Base-by-base conservation (phyloP, 2,329 filamentous ascomycete genomes). In the Sclerotinia sclerotiorum region DNA sequence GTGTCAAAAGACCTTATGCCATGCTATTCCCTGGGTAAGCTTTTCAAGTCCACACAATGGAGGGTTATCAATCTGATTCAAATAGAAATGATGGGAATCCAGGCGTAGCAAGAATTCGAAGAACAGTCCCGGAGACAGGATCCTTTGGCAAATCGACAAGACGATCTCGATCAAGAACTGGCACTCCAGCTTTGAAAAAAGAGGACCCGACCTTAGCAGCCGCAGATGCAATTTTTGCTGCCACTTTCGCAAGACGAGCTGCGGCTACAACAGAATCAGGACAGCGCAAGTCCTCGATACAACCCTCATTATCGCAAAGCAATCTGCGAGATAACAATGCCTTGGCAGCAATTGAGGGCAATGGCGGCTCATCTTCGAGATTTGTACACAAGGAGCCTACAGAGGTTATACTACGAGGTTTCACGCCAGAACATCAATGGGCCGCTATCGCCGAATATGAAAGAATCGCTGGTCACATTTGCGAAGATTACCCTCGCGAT, bases 381-480 rank as follows among this genome's bases (percentile, higher is more conserved):
- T 76, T 74, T 44, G 71, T 74, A 52, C 76, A 79, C 69, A 85
- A 84, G 71, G 84, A 87, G 72, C 87, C 88, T 2, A 90, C 91
- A 51, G 93, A 97, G 80, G 87, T 97, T 71, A 88, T 97, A 67
- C 83, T 98, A 21, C 91, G 94, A 73, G 94, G 94, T 42, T 97
- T 94, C 79, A 85, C 84, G 21, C 78, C 82, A 1, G 79, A 87
- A 79, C 81, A 89, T 80, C 84, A 93, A 82, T 97, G 95, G 85
- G 93, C 94, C 39, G 93, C 93, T 46, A 89, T 98, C 74, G 88
- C 91, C 73, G 92, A 92, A 80, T 98, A 91, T 81, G 94, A 97
- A 81, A 87, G 89, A 70, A 88, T 97, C 54, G 94, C 92, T 8
- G 94, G 94, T 35, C 82, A 87, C 71, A 92, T 97, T 77, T 94